These are phyloP conservation scores for Filobasidium floriforme DNA, from an alignment of 768 basidiomycete species.

Conservation along the genomic window DNA sequence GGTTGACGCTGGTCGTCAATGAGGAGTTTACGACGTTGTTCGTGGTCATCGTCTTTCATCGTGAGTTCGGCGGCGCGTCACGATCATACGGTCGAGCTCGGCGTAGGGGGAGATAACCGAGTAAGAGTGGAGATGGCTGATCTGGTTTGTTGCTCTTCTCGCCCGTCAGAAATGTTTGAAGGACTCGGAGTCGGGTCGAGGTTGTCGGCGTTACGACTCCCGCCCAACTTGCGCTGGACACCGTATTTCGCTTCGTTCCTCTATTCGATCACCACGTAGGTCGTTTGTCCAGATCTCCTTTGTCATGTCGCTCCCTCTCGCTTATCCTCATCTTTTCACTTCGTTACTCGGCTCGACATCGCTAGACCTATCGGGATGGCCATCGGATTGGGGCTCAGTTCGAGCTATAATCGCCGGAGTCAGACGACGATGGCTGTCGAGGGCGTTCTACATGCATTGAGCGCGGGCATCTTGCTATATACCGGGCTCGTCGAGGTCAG, in stretches of 20 bases:
- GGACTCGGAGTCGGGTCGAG: conserved; percentile 88
- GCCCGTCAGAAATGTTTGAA: conserved; percentile 59
- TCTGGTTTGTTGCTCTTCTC: neutral
- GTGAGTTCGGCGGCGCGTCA: conserved; percentile 51
- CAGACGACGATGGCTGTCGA: conserved; percentile 70
- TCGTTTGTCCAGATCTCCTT: too few relatives aligned
- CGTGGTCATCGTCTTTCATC: conserved; percentile 82
- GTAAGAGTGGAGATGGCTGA: neutral
- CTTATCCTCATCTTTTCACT: too few relatives aligned
- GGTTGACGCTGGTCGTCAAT: conserved; percentile 86
- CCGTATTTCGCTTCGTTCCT: conserved; percentile 34
- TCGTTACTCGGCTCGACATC: too few relatives aligned
- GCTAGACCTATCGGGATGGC: conserved; percentile 79
- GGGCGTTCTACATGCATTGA: conserved; percentile 75
- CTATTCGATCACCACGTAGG: conserved; percentile 39
- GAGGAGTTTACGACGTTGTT: conserved; percentile 72
- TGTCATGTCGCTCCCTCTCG: conserved; percentile 52
- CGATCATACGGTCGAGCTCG: too few relatives aligned
- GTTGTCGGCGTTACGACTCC: conserved; percentile 61
- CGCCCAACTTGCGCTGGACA: conserved; percentile 29
- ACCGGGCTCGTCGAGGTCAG: conserved; percentile 35
- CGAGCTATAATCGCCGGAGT: conserved; percentile 72
- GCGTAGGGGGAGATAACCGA: too few relatives aligned
- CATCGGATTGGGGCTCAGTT: conserved; percentile 52
- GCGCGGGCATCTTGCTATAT: conserved; percentile 71